A percentile compares a stretch with the other conserved stretches of the same genome.
phyloP scores from a whole-genome alignment of 2,329 filamentous ascomycete species.

The Leptographium procerum region DNA sequence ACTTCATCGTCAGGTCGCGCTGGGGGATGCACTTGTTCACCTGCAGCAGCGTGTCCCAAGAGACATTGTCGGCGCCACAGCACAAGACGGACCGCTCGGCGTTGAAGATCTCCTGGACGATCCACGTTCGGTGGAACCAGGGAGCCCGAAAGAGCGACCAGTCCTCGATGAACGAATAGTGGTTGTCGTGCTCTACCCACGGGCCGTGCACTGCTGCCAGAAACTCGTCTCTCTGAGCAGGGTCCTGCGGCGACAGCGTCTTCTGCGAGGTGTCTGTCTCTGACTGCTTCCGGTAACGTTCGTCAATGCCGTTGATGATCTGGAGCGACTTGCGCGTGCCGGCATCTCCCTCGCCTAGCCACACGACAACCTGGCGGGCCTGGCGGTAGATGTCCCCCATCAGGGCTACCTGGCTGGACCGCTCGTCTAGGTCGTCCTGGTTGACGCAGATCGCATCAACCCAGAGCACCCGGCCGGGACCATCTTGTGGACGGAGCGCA shows the following conservation, averaged over 20 bases:
- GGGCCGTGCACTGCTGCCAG: not conserved
- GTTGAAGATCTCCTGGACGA: conserved; percentile 8
- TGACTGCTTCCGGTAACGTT: not conserved
- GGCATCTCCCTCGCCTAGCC: conserved; percentile 4
- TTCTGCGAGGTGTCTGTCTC: not conserved
- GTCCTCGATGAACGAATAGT: not conserved
- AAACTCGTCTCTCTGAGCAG: not conserved
- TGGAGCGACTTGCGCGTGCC: not conserved
- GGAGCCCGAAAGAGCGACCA: not conserved
- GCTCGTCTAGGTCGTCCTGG: conserved; percentile 6
- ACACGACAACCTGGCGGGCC: conserved; percentile 6
- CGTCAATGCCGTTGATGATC: not conserved
- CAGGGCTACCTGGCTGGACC: conserved; percentile 5
- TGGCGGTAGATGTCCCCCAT: conserved; percentile 8
- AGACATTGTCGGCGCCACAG: not conserved
- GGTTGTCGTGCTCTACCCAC: not conserved
- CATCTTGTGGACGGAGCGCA: not conserved
- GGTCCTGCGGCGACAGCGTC: not conserved
- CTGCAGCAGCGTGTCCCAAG: not conserved
- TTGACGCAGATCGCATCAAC: conserved; percentile 4
- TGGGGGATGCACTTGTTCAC: not conserved
- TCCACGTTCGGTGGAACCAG: conserved; percentile 10
- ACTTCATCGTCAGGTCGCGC: not conserved
- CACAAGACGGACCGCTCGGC: not conserved
- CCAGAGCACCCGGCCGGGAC: not conserved